phyloP scores from a whole-genome alignment of 148 eudicot genomes.

The Tetragonia tetragonoides region DNA sequence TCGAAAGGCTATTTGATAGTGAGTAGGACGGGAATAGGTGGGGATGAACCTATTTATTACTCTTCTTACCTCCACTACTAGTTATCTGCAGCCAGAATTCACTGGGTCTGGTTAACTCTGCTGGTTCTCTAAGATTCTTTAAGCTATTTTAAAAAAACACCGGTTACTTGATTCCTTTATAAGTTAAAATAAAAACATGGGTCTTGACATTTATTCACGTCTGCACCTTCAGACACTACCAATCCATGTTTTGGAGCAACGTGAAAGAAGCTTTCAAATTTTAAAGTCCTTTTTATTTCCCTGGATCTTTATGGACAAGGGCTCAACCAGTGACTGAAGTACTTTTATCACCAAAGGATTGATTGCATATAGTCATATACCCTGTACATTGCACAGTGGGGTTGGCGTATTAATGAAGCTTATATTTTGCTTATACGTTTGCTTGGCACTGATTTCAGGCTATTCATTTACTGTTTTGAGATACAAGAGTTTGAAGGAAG shows the following conservation, averaged over 20 bases:
- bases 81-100: not conserved
- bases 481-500: slow-evolving; percentile 65
- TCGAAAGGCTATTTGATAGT: too few species aligned
- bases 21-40: too few species aligned
- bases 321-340: not conserved
- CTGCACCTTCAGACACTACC: too few species aligned
- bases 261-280: not conserved
- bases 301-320: not conserved
- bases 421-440: not conserved
- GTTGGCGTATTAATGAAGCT: not conserved
- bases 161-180: too few species aligned
- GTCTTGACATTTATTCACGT: too few species aligned
- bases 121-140: not conserved
- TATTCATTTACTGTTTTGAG: slow-evolving; percentile 60
- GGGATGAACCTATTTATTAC: too few species aligned
- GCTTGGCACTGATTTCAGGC: slow-evolving; percentile 44
- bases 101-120: not conserved
- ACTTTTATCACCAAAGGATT: slow-evolving; percentile 1
- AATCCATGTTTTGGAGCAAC: too few species aligned
- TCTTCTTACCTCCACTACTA: not conserved
- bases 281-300: not conserved
- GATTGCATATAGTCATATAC: not conserved
- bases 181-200: too few species aligned
- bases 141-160: too few species aligned
- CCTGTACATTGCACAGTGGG: not conserved